These are phyloP conservation scores for Geranium incanum DNA, from an alignment of 441 rosid species.

Conservation along the genomic window DNA sequence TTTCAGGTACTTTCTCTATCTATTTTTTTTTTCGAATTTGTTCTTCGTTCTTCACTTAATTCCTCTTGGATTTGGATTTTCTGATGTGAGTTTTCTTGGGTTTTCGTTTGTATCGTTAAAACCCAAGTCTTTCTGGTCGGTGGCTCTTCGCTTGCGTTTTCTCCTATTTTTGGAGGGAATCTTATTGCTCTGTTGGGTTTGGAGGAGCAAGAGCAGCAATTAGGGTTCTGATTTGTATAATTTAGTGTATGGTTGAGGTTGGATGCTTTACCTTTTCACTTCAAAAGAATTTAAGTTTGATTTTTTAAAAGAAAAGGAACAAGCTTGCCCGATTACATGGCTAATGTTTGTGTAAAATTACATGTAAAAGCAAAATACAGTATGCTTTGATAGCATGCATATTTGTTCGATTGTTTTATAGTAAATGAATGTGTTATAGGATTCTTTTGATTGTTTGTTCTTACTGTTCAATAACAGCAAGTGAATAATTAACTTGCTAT, in stretches of 20 bases:
- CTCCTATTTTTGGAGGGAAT: too few relatives aligned
- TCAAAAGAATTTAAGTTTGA: background rate
- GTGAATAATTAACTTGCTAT: background rate
- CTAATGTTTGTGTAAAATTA: background rate
- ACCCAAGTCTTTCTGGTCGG: background rate
- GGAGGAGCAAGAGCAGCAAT: background rate
- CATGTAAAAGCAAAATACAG: background rate
- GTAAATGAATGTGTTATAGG: background rate
- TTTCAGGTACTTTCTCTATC: conserved; percentile 21
- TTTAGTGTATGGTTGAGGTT: background rate
- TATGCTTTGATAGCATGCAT: background rate
- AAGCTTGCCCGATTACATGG: conserved; percentile 5
- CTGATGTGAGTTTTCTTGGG: background rate
- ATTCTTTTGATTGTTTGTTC: background rate
- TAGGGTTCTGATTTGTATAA: conserved; percentile 3
- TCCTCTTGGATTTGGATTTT: conserved; percentile 8
- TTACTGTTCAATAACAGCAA: background rate
- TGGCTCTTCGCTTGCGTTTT: background rate
- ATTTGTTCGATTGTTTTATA: background rate
- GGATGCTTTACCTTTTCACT: conserved; percentile 3
- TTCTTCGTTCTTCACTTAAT: background rate
- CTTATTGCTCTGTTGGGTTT: background rate
- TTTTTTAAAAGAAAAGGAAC: background rate
- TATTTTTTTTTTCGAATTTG: background rate
- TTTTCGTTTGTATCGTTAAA: background rate